These are phyloP conservation scores for Citropsis articulata DNA, from an alignment of 345 rosid genomes.

Conservation along the genomic window DNA sequence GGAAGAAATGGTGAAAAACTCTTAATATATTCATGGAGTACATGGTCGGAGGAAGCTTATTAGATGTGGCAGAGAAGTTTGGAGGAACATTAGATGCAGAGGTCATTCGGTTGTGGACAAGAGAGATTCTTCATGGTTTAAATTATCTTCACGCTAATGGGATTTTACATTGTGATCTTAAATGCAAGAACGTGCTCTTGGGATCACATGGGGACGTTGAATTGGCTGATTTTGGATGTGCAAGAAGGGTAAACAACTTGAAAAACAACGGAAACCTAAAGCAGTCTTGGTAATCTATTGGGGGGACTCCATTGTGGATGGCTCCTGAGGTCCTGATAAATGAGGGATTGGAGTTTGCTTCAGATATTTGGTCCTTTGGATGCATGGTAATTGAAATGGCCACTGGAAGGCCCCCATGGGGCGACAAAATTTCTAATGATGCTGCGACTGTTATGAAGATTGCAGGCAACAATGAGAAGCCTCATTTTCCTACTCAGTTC, in stretches of 20 bases:
- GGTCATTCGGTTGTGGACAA: conserved; percentile 23
- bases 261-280: not conserved
- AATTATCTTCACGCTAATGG: conserved; percentile 33
- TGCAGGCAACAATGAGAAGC: conserved; percentile 24
- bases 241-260: conserved; percentile 14
- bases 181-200: conserved; percentile 37
- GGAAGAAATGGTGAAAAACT: conserved; percentile 3
- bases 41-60: conserved; percentile 38
- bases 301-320: conserved; percentile 40
- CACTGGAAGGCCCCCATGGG: conserved; percentile 27
- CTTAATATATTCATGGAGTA: conserved; percentile 37
- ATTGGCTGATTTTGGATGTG: conserved; percentile 41
- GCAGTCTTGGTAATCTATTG: conserved; percentile 8
- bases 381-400: conserved; percentile 46
- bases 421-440: conserved; percentile 18
- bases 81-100: too few relatives aligned
- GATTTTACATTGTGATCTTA: conserved; percentile 39
- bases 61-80: conserved; percentile 8
- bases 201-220: conserved; percentile 27
- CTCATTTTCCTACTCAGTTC: conserved; percentile 28
- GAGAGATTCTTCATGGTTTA: conserved; percentile 32
- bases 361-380: conserved; percentile 45
- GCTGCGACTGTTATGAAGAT: conserved; percentile 29
- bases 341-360: conserved; percentile 23
- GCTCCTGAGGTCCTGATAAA: conserved; percentile 42